Evolutionary conservation across 1,139 yeast species (phyloP), one percentile per base, ranked within the genome.

Genomic region (Hemisphaericaspora lyxosophila): DNA sequence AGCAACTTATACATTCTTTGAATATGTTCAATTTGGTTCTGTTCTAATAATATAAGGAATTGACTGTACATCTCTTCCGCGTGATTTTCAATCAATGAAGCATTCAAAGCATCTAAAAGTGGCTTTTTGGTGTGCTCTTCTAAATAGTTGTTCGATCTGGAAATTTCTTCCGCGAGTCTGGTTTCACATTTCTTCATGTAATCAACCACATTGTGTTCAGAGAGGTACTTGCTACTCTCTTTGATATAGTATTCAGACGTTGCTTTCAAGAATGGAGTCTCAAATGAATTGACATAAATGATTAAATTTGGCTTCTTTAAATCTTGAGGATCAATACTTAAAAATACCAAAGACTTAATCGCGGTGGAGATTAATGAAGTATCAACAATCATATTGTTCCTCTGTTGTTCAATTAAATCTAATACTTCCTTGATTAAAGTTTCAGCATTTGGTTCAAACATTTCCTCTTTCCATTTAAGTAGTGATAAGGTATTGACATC

Each of bases 401-500:
- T 76, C 58, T 89, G 96, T 39, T 72, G 67, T 50, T 81, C 83
- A 43, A 92, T 83, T 55, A 85, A 83, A 33, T 75, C 79, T 59
- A 92, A 73, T 31, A 90, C 81, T 53, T 92, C 95, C 19, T 62
- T 64, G 48, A 88, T 80, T 43, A 92, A 70, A 14, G 57, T 59
- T 4, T 73, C 74, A 33, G 79, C 73, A 54, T 87, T 78, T 29
- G 77, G 76, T 47, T 78, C 75, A 61, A 92, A 92, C 78, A 92
- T 75, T 46, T 81, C 80, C 44, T 80, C 78, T 54, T 86, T 83
- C 99, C 99, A 94, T 38, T 88, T 83, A 47, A 89, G 74, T 43
- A 92, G 68, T 39, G 96, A 85, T 49, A 92, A 70, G 1, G 97
- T 89, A 55, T 87, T 83, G 26, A 94, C 95, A 60, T 94, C 98